Conservation (phyloP, 106 monocot genomes). For the Dendrobium huoshanense region DNA sequence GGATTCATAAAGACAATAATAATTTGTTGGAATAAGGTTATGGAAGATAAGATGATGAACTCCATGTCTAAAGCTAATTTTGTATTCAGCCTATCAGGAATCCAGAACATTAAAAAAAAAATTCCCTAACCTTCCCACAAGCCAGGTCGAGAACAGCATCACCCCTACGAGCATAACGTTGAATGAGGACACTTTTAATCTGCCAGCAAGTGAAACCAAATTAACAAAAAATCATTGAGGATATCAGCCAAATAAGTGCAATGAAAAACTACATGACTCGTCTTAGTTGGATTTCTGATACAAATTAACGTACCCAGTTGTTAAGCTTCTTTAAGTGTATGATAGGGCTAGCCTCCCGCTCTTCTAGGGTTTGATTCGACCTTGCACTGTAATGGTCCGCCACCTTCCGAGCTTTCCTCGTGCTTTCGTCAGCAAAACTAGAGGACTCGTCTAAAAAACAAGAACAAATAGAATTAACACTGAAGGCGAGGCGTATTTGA, state of each 20-base stretch:
- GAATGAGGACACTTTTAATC: slow-evolving; percentile 99
- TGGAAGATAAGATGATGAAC: not conserved
- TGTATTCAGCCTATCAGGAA: not conserved
- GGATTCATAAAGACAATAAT: not conserved
- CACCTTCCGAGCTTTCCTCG: slow-evolving; percentile 58
- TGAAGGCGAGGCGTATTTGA: too few relatives aligned
- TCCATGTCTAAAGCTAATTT: not conserved
- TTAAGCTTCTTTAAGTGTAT: slow-evolving; percentile 99
- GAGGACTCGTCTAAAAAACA: slow-evolving; percentile 13
- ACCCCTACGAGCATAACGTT: slow-evolving; percentile 67
- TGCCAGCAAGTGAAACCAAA: slow-evolving; percentile 26
- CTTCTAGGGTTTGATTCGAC: slow-evolving; percentile 90
- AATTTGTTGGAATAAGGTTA: not conserved
- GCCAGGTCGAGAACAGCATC: slow-evolving; percentile 97
- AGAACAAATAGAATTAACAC: not conserved
- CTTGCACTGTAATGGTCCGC: slow-evolving; percentile 94
- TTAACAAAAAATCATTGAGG: not conserved
- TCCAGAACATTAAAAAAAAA: not conserved
- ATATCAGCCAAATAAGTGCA: not conserved
- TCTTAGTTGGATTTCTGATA: too few relatives aligned
- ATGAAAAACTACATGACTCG: not conserved
- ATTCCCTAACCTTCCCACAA: slow-evolving; percentile 80
- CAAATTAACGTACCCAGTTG: slow-evolving; percentile 62
- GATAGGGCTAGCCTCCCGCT: slow-evolving; percentile 95
- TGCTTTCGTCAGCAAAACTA: slow-evolving; percentile 47